Evolutionary conservation across 139 green algal species (phyloP).

Genomic region (Tetradesmus obliquus): DNA sequence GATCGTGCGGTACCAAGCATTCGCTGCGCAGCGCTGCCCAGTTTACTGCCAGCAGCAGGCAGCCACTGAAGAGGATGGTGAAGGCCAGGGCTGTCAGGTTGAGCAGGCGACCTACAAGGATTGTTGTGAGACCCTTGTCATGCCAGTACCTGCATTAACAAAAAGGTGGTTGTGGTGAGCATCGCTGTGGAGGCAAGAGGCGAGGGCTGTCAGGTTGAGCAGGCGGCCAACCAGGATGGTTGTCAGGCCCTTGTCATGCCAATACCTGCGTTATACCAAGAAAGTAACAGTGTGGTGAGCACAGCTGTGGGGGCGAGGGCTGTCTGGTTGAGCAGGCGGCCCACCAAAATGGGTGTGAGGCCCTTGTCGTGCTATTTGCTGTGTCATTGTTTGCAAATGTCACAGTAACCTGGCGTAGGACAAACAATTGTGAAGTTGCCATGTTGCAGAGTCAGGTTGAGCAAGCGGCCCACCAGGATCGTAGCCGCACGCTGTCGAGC

Average conservation of each 20-base stretch:
- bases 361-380: constrained; percentile 88
- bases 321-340: constrained; percentile 83
- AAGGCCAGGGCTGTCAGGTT: constrained; percentile 92
- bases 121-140: constrained; percentile 77
- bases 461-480: constrained; percentile 72
- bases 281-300: not conserved
- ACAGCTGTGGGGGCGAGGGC: constrained; percentile 61
- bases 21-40: constrained; percentile 79
- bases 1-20: constrained; percentile 30
- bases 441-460: constrained; percentile 92
- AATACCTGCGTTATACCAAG: constrained; percentile 71
- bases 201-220: constrained; percentile 90
- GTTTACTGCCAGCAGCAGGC: constrained; percentile 92
- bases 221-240: constrained; percentile 75
- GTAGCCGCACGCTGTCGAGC: constrained; percentile 76
- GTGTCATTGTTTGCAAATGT: no score
- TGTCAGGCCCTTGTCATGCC: constrained; percentile 81
- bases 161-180: no score
- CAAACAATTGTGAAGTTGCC: no score
- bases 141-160: constrained; percentile 78
- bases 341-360: constrained; percentile 70
- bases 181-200: constrained; percentile 56
- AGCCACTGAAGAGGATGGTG: constrained; percentile 85
- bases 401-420: no score
- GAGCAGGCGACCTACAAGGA: constrained; percentile 75